A percentile compares a stretch with the other conserved stretches of the same genome.
Conservation (phyloP, 495 filamentous ascomycete species). For the Penicillium dipodomyicola region DNA sequence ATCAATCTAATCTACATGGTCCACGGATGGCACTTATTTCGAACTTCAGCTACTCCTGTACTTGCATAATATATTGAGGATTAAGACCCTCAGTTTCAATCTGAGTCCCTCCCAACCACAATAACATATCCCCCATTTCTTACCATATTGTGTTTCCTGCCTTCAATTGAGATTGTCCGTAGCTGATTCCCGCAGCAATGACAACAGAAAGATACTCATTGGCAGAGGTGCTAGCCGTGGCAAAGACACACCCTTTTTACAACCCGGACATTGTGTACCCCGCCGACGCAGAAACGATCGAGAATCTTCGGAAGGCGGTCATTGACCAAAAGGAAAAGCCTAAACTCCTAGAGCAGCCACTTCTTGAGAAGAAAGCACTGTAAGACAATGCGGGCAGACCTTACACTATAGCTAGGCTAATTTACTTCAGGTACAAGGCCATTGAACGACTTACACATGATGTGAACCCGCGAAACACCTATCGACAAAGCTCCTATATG, state of each 20-base stretch:
- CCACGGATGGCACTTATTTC: too few species aligned
- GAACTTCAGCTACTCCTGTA: too few species aligned
- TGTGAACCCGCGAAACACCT: constrained; percentile 21
- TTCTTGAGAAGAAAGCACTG: background rate
- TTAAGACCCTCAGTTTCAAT: background rate
- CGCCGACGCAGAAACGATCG: constrained; percentile 11
- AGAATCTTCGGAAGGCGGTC: background rate
- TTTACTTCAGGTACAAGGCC: constrained; percentile 18
- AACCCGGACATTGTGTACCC: constrained; percentile 16
- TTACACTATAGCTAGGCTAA: background rate
- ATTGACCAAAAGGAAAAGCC: background rate
- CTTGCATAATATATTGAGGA: too few species aligned
- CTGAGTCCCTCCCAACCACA: background rate
- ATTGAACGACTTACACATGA: constrained; percentile 27
- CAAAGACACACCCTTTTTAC: constrained; percentile 35
- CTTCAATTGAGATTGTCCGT: background rate
- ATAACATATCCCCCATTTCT: background rate
- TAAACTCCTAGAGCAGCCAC: background rate
- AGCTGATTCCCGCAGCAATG: background rate
- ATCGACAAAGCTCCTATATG: constrained; percentile 27
- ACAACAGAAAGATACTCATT: background rate
- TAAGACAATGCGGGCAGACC: background rate
- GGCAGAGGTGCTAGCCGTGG: constrained; percentile 27
- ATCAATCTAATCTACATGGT: too few species aligned
- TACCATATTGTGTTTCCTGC: background rate